A percentile compares a stretch with the other conserved stretches of the same genome.
phyloP scores from a whole-genome alignment of 2,329 filamentous ascomycete species.

The Fusarium hainanense region DNA sequence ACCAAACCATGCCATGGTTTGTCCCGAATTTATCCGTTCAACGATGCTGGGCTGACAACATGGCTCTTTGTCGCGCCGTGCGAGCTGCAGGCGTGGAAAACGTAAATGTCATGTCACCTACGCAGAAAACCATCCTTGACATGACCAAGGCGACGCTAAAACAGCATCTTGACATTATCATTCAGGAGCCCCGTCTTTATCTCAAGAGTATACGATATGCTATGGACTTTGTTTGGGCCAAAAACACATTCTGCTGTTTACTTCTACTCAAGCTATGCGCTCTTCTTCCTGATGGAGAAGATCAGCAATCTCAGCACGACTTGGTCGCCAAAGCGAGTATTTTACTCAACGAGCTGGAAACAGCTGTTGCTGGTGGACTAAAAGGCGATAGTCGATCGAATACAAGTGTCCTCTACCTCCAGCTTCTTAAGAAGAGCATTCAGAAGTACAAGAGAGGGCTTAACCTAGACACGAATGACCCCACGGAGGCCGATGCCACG shows the following conservation, averaged over 20 bases:
- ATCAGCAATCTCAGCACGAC: neutral
- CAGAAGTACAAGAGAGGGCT: constrained; percentile 21
- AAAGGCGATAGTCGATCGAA: constrained; percentile 14
- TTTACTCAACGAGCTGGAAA: neutral
- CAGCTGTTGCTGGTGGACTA: neutral
- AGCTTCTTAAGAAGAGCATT: constrained; percentile 12
- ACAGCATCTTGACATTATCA: constrained; percentile 20
- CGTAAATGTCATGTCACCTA: constrained; percentile 15
- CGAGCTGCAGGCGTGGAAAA: constrained; percentile 19
- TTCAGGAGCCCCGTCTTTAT: constrained; percentile 12
- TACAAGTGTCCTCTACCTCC: constrained; percentile 5
- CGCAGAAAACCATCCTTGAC: neutral
- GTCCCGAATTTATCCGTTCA: constrained; percentile 6
- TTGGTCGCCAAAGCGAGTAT: neutral
- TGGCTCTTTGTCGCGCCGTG: constrained; percentile 15
- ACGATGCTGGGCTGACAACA: constrained; percentile 24
- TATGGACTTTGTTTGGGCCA: constrained; percentile 27
- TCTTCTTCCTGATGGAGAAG: neutral
- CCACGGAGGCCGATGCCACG: fast-evolving
- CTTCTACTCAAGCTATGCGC: constrained; percentile 14
- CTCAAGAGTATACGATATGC: constrained; percentile 15
- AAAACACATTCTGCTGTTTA: constrained; percentile 14
- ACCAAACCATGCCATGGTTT: constrained; percentile 14
- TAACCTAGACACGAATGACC: neutral
- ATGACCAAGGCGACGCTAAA: constrained; percentile 13